These are phyloP conservation scores for Fusarium sp. DNA, from an alignment of 2,329 filamentous ascomycete genomes.

Conservation along the genomic window DNA sequence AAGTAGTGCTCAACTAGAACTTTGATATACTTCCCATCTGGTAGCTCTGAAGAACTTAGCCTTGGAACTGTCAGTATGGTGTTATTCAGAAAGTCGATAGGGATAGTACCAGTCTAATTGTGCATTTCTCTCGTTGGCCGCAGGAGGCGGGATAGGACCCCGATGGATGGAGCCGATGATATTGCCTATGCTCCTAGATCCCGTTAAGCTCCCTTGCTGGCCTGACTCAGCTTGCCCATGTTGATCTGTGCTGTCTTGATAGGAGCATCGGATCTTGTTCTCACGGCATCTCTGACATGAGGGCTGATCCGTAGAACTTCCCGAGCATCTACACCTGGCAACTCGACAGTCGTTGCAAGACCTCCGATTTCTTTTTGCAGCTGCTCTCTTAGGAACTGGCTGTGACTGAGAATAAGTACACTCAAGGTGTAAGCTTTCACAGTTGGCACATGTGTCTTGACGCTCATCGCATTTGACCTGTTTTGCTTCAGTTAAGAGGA, in stretches of 20 bases:
- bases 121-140: neutral
- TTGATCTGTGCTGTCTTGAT: neutral
- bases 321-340: conserved; percentile 5
- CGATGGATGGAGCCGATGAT: neutral
- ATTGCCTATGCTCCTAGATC: neutral
- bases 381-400: neutral
- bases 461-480: conserved; percentile 38
- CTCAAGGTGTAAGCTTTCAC: conserved; percentile 20
- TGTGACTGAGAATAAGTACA: conserved; percentile 2
- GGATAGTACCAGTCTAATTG: neutral
- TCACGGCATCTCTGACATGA: conserved; percentile 10
- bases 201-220: neutral
- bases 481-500: neutral
- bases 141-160: neutral
- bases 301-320: neutral
- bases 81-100: too few relatives aligned
- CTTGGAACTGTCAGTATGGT: conserved; percentile 6
- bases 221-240: neutral
- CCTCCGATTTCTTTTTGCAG: neutral
- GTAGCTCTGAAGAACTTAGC: conserved; percentile 12
- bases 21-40: conserved; percentile 18
- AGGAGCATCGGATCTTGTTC: conserved; percentile 6
- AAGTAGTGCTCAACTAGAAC: conserved; percentile 37
- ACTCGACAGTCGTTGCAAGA: conserved; percentile 9
- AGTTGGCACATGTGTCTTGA: conserved; percentile 21